phyloP scores from a whole-genome alignment of 306 rosid species.

The Vachellia pachyceras region DNA sequence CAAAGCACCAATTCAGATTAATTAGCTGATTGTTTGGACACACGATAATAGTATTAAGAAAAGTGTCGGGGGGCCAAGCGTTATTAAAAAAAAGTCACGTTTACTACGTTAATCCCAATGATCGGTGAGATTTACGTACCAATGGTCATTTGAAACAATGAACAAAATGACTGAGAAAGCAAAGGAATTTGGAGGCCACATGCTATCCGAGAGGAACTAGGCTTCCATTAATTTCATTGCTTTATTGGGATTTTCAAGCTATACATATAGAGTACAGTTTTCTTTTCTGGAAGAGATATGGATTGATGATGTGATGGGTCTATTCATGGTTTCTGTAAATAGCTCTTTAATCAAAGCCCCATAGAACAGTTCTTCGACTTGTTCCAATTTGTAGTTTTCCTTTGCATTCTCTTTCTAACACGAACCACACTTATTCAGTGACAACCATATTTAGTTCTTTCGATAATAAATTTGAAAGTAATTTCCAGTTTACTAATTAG shows the following conservation, averaged over 20 bases:
- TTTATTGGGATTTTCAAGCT: constrained; percentile 57
- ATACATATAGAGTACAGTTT: constrained; percentile 12
- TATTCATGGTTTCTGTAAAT: constrained; percentile 31
- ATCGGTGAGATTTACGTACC: too few relatives aligned
- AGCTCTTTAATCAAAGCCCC: constrained; percentile 28
- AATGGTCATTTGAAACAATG: too few relatives aligned
- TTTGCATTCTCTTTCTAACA: too few relatives aligned
- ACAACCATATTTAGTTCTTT: not conserved
- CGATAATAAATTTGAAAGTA: not conserved
- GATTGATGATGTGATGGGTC: constrained; percentile 38
- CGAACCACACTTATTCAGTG: not conserved
- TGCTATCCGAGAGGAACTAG: not conserved
- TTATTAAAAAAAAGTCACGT: too few relatives aligned
- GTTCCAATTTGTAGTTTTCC: too few relatives aligned
- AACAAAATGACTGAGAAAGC: not conserved
- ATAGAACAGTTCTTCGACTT: constrained; percentile 12
- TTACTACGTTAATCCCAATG: too few relatives aligned
- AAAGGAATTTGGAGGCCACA: not conserved
- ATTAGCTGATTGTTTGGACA: too few relatives aligned
- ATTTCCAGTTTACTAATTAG: not conserved
- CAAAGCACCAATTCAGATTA: too few relatives aligned
- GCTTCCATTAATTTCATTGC: constrained; percentile 17
- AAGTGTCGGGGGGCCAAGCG: too few relatives aligned
- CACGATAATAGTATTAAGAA: too few relatives aligned
- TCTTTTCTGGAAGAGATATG: constrained; percentile 37